Evolutionary conservation across 345 rosid species (phyloP).

Genomic region (Hibiscus mutabilis): DNA sequence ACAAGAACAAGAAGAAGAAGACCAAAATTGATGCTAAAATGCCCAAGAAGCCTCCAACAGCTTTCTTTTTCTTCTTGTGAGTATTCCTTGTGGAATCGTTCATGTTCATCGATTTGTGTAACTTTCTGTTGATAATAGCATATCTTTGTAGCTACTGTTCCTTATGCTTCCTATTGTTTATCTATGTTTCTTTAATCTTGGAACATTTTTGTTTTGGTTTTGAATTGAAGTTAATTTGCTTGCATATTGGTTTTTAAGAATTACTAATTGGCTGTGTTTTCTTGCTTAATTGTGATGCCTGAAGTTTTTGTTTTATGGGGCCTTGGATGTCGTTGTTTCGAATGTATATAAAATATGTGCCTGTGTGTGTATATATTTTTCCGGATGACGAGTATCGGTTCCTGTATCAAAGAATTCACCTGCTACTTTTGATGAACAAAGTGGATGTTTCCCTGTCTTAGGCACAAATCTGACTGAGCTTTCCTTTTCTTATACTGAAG

Average conservation of each 20-base stretch:
- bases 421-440: neutral
- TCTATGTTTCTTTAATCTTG: neutral
- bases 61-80: slow-evolving; percentile 82
- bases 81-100: slow-evolving; percentile 11
- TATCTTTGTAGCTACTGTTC: neutral
- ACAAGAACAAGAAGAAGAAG: slow-evolving; percentile 38
- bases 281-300: neutral
- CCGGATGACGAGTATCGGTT: neutral
- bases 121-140: neutral
- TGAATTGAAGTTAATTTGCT: neutral
- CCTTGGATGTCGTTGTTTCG: neutral
- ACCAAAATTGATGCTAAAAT: slow-evolving; percentile 43
- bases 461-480: neutral
- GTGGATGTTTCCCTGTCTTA: neutral
- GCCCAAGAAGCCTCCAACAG: slow-evolving; percentile 96
- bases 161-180: neutral
- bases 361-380: neutral
- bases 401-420: neutral
- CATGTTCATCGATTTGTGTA: neutral
- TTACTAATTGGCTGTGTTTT: neutral
- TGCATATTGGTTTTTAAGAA: neutral
- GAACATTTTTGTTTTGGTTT: neutral
- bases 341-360: neutral
- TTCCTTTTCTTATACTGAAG: slow-evolving; percentile 26
- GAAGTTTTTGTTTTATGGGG: neutral